A percentile compares a stretch with the other conserved stretches of the same genome.
Evolutionary conservation across 257 asterid species (phyloP).

Genomic region (Solanum neorickii): DNA sequence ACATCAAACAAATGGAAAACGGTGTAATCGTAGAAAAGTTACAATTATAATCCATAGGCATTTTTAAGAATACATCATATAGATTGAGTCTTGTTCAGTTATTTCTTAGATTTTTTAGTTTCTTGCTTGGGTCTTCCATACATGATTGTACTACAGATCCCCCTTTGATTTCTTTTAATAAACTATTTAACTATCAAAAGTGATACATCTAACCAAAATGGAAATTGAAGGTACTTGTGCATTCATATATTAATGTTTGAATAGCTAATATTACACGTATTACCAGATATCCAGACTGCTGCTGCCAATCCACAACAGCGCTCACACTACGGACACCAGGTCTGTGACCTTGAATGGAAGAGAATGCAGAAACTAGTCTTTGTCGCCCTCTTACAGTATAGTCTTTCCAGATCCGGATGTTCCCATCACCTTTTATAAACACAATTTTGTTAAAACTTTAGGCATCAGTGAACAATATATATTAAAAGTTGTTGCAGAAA

Average conservation of each 20-base stretch:
- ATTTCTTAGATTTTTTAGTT: background rate
- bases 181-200: background rate
- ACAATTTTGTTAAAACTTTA: background rate
- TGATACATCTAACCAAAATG: background rate
- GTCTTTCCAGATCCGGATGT: slow-evolving; percentile 91
- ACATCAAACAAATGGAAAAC: background rate
- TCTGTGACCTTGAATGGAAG: slow-evolving; percentile 81
- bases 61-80: background rate
- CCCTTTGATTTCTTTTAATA: background rate
- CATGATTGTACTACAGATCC: background rate
- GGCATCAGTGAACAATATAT: background rate
- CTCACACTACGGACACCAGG: slow-evolving; percentile 80
- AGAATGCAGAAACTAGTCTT: slow-evolving; percentile 78
- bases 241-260: background rate
- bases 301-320: slow-evolving; percentile 99
- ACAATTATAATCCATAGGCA: background rate
- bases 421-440: slow-evolving; percentile 65
- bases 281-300: slow-evolving; percentile 83
- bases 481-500: slow-evolving; percentile 4
- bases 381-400: slow-evolving; percentile 61
- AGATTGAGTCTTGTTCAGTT: background rate
- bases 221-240: background rate
- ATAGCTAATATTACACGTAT: background rate
- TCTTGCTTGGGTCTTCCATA: background rate
- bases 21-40: background rate